Evolutionary conservation across 768 basidiomycete species (phyloP), one percentile per base, ranked within the genome.

Genomic region (Trichaptum fuscoviolaceum): DNA sequence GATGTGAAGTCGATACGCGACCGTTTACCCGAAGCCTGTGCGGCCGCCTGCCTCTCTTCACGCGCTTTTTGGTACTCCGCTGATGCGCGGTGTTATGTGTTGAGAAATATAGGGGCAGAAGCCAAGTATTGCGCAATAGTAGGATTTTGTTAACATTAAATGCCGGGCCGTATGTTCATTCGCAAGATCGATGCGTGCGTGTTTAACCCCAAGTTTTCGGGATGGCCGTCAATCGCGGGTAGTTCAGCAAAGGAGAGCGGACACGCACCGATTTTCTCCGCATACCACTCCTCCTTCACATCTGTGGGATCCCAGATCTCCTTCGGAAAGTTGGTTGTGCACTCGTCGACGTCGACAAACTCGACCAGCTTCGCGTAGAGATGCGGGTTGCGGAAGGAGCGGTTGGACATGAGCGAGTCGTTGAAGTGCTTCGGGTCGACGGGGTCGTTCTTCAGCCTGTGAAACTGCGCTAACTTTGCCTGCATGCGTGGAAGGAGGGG

Each of bases 361-460:
- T 97, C 93, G 68, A 99, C 96, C 1, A 99, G 86, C 71, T 95
- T 95, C 15, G 92, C 82, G 76, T 96, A 97, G n/a, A 99, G 85
- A 73, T 97, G 93, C 0, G 96, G 96, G 73, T 99, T 99, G 27
- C 95, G 88, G 78, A 99, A 99, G 4, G 94, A 89, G 58, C 93
- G 89, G 70, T 92, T 93, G 8, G 89, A 86, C 88, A 98, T 93
- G 57, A 99, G 84, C 1, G 93, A 93, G 75, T 97, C 95, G 75
- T 99, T 99, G 80, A 97, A 98, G 76, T 97, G 95, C 70, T 89
- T 88, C 0, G 91, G 90, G 71, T 85, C 83, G 1, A 68, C 67
- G 10, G 85, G 73, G 71, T 88, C 83, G 30, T 80, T 77, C 75
- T 95, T 93, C 61, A 98, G 82, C 0, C 81, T 72, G 65, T 89